Percentiles rank a stretch among this genome's conserved stretches.
phyloP scores from a whole-genome alignment of 306 rosid species.

The Corylus americana region DNA sequence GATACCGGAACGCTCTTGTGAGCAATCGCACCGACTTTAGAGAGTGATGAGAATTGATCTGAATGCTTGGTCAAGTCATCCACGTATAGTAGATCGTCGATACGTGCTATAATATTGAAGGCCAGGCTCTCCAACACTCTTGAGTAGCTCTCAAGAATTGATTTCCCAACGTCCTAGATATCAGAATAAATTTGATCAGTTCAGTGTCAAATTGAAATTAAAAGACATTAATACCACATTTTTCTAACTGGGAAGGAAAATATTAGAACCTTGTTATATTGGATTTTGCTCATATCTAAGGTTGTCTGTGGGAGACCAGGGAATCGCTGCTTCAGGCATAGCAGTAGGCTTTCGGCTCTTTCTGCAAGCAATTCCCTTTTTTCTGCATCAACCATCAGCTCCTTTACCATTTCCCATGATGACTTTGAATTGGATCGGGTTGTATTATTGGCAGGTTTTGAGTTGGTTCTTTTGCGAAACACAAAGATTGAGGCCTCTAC shows the following conservation, averaged over 20 bases:
- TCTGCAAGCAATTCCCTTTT: slow-evolving; percentile 86
- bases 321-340: slow-evolving; percentile 83
- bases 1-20: slow-evolving; percentile 61
- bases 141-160: slow-evolving; percentile 93
- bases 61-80: slow-evolving; percentile 80
- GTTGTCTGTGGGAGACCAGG: slow-evolving; percentile 93
- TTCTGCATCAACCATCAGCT: slow-evolving; percentile 83
- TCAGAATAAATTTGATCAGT: slow-evolving; percentile 15
- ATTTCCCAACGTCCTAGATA: slow-evolving; percentile 84
- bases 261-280: slow-evolving; percentile 74
- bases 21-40: slow-evolving; percentile 68
- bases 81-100: slow-evolving; percentile 85
- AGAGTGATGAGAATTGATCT: slow-evolving; percentile 54
- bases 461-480: slow-evolving; percentile 64
- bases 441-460: slow-evolving; percentile 46
- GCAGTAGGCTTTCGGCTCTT: slow-evolving; percentile 81
- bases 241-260: background rate
- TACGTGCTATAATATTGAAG: slow-evolving; percentile 76
- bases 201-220: background rate
- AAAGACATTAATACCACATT: background rate
- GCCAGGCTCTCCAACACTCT: slow-evolving; percentile 92
- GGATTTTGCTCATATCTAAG: slow-evolving; percentile 91
- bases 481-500: slow-evolving; percentile 76
- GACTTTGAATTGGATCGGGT: slow-evolving; percentile 62
- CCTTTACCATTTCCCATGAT: slow-evolving; percentile 99